Evolutionary conservation across 805 yeast genomes (phyloP), one percentile per base, ranked within the genome.

Genomic region (Lipomyces orientalis): DNA sequence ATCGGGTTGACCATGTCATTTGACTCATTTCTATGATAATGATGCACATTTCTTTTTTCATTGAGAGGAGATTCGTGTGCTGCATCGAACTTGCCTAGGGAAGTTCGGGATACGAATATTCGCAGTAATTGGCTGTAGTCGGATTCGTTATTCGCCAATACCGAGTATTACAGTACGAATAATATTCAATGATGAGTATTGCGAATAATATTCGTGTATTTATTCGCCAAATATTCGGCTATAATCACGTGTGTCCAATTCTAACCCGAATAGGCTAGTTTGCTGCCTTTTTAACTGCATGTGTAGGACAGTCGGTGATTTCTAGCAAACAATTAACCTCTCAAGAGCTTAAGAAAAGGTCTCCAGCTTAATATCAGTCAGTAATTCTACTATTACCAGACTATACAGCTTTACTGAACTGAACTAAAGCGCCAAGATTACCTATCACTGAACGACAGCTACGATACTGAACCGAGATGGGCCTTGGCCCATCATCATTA

Each of bases 71-170:
- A 25, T 25, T 25, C 29, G 29, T 25, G 3, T 25, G 29, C 29
- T 3, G 2, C 1, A 25, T 25, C 3, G 29, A 25, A 25, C 29
- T 25, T 3, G 29, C 29, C n/a, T n/a, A n/a, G n/a, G n/a, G n/a
- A n/a, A n/a, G n/a, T n/a, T n/a, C n/a, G n/a, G n/a, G n/a, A n/a
- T n/a, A n/a, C n/a, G n/a, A n/a, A n/a, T n/a, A n/a, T n/a, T n/a
- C n/a, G n/a, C n/a, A n/a, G n/a, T n/a, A n/a, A n/a, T n/a, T n/a
- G 54, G 14, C 54, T 49, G 16, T 16, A 49, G 8, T 49, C 54
- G 25, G 8, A 49, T 49, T 49, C 54, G 54, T 49, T 49, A 49
- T 49, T 49, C 54, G 54, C 54, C 8, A 49, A 49, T 49, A 16
- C 54, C 25, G 54, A 49, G 54, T 49, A 49, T 16, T 49, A 49